Percentiles rank a stretch among this genome's conserved stretches.
Evolutionary conservation across 2,329 filamentous ascomycete species (phyloP).

Genomic region (Penicillium italicum): DNA sequence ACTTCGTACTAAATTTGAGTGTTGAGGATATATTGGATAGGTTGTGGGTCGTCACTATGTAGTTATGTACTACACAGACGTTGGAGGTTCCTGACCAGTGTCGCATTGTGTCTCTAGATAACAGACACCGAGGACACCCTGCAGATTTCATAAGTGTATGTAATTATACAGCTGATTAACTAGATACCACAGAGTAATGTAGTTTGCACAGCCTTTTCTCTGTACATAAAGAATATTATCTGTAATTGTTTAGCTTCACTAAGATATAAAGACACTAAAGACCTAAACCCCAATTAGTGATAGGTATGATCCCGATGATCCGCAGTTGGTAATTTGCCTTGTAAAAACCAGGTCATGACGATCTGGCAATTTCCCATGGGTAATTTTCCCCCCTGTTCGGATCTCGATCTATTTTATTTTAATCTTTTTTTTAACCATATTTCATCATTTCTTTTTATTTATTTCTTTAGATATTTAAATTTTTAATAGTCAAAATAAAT

Average conservation of each 20-base stretch:
- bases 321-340: conserved; percentile 25
- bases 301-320: conserved; percentile 22
- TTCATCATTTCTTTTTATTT: background rate
- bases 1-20: background rate
- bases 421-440: background rate
- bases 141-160: background rate
- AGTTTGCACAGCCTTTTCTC: background rate
- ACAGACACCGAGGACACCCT: background rate
- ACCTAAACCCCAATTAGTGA: conserved; percentile 10
- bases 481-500: background rate
- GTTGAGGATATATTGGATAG: background rate
- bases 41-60: background rate
- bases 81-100: conserved; percentile 12
- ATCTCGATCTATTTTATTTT: conserved; percentile 8
- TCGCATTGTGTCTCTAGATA: conserved; percentile 1
- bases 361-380: conserved; percentile 11
- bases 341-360: conserved; percentile 17
- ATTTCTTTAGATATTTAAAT: background rate
- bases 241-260: background rate
- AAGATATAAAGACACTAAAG: background rate
- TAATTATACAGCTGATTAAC: background rate
- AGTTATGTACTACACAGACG: background rate
- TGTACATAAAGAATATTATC: background rate
- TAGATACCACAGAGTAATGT: background rate
- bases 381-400: conserved; percentile 9